phyloP scores from a whole-genome alignment of 2,329 filamentous ascomycete genomes.

The Claviceps arundinis region DNA sequence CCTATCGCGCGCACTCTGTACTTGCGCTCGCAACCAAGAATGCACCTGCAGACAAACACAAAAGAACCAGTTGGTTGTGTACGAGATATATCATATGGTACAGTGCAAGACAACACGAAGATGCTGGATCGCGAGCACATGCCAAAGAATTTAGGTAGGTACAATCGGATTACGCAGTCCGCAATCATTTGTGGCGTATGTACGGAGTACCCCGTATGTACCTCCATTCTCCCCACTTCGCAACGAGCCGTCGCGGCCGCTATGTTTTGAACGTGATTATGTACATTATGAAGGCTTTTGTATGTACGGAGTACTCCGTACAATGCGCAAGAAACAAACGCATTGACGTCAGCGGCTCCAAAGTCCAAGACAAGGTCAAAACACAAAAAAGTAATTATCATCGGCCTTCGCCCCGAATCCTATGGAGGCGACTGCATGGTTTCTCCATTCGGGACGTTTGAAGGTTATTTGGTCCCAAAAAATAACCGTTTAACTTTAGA shows the following conservation, averaged over 20 bases:
- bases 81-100: too few species aligned
- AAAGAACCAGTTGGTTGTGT: too few species aligned
- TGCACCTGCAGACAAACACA: background rate
- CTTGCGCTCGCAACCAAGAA: background rate
- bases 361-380: background rate
- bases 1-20: too few species aligned
- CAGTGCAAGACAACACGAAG: background rate
- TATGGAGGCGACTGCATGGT: background rate
- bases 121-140: background rate
- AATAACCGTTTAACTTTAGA: background rate
- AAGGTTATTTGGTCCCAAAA: background rate
- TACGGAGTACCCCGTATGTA: too few species aligned
- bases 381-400: background rate
- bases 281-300: background rate
- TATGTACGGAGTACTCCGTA: background rate
- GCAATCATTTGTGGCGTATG: background rate
- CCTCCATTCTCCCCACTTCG: background rate
- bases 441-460: background rate
- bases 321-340: background rate
- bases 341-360: background rate
- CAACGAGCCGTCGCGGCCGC: slow-evolving; percentile 1
- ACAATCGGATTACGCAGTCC: background rate
- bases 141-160: background rate
- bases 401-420: background rate
- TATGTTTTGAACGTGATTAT: background rate